A percentile compares a stretch with the other conserved stretches of the same genome.
phyloP scores from a whole-genome alignment of 139 green algal species.

The Coccomyxa sp. region DNA sequence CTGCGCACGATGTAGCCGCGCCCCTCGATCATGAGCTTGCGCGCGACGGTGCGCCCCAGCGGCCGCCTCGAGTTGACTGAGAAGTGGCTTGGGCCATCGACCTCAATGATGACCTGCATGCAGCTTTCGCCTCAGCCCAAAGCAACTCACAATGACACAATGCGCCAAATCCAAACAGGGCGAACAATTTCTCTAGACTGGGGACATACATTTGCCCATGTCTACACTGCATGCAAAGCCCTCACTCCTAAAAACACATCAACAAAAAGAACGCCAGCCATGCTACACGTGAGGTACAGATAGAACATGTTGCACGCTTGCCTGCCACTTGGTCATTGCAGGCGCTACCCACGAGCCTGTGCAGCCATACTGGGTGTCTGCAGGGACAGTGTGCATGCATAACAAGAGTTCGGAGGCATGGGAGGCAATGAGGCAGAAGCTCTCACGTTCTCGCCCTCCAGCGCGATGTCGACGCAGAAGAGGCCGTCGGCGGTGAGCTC shows the following conservation, averaged over 20 bases:
- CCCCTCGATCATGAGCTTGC: constrained; percentile 25
- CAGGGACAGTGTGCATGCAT: too few relatives aligned
- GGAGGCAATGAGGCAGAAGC: too few relatives aligned
- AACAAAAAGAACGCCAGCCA: too few relatives aligned
- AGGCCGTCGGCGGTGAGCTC: constrained; percentile 18
- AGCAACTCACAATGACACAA: not conserved
- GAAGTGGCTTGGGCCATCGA: constrained; percentile 28
- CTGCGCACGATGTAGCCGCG: constrained; percentile 19
- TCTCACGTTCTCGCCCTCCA: constrained; percentile 13
- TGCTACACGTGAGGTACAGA: too few relatives aligned
- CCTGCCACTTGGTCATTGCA: too few relatives aligned
- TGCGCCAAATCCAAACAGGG: not conserved
- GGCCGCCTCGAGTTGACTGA: constrained; percentile 29
- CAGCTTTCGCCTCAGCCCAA: not conserved
- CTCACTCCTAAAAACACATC: too few relatives aligned
- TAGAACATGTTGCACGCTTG: too few relatives aligned
- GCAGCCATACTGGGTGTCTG: too few relatives aligned
- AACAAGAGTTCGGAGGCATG: too few relatives aligned
- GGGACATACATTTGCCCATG: not conserved
- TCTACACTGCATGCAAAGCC: too few relatives aligned
- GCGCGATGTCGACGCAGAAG: constrained; percentile 28
- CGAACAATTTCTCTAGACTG: not conserved
- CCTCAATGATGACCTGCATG: constrained; percentile 33
- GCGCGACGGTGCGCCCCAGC: constrained; percentile 27
- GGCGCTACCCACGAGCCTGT: too few relatives aligned